A percentile compares a stretch with the other conserved stretches of the same genome.
phyloP scores from a whole-genome alignment of 164 flowering plant species.

The Vitis amurensis region DNA sequence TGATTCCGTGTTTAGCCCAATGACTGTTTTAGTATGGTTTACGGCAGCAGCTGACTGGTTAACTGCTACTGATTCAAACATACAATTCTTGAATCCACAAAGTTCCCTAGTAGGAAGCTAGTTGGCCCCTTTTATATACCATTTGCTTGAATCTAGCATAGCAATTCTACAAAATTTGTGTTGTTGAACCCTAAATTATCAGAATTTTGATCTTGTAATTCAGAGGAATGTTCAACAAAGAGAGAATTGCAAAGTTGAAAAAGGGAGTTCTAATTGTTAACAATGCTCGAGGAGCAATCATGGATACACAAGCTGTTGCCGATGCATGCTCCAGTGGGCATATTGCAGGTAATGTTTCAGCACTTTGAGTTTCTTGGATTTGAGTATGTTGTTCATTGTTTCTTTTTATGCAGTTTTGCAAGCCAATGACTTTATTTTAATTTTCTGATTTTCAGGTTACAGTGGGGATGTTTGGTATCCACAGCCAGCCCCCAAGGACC shows the following conservation, averaged over 20 bases:
- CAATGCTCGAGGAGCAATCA: slow-evolving; percentile 98
- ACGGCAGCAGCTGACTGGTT: too few relatives aligned
- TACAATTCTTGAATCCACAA: too few relatives aligned
- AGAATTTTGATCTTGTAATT: slow-evolving; percentile 9
- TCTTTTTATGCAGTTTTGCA: neutral
- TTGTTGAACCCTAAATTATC: neutral
- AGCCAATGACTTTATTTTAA: neutral
- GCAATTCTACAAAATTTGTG: too few relatives aligned
- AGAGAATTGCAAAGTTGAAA: slow-evolving; percentile 80
- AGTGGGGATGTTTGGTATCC: slow-evolving; percentile 99
- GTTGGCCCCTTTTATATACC: too few relatives aligned
- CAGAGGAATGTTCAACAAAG: slow-evolving; percentile 94
- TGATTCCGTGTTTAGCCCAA: too few relatives aligned
- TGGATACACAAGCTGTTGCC: slow-evolving; percentile 96
- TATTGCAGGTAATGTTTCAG: slow-evolving; percentile 61
- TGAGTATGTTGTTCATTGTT: too few relatives aligned
- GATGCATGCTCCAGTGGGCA: slow-evolving; percentile 94
- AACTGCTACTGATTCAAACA: too few relatives aligned
- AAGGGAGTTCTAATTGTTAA: slow-evolving; percentile 95
- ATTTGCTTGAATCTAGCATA: too few relatives aligned
- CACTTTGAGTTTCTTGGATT: neutral
- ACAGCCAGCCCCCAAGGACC: slow-evolving; percentile 99
- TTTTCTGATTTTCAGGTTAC: slow-evolving; percentile 50
- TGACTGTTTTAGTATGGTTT: too few relatives aligned
- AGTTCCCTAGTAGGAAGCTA: too few relatives aligned